Conservation (phyloP, 1,139 yeast genomes). For the Saccharomyces hybrid region DNA sequence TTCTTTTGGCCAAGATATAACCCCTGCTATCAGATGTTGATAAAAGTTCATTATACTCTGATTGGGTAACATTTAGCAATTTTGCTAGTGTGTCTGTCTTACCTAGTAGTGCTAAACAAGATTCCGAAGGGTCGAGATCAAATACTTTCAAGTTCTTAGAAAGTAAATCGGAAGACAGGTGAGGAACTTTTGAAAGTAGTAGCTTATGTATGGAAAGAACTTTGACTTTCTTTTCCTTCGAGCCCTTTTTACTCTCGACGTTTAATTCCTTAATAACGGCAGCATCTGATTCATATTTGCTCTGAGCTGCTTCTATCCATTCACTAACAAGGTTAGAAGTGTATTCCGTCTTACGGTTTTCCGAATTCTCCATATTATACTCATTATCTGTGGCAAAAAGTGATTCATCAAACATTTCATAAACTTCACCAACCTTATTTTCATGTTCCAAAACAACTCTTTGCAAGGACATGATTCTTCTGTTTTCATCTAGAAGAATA, state of each 20-base stretch:
- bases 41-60: slow-evolving; percentile 30
- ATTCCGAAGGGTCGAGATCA: slow-evolving; percentile 40
- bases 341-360: slow-evolving; percentile 17
- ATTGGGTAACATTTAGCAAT: slow-evolving; percentile 46
- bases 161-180: slow-evolving; percentile 70
- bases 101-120: slow-evolving; percentile 35
- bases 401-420: slow-evolving; percentile 48
- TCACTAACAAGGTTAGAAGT: slow-evolving; percentile 34
- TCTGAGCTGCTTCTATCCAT: slow-evolving; percentile 45
- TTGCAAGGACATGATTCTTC: slow-evolving; percentile 63
- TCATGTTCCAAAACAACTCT: slow-evolving; percentile 71
- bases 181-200: slow-evolving; percentile 60
- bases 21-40: slow-evolving; percentile 37
- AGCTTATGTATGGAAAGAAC: slow-evolving; percentile 62
- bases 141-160: slow-evolving; percentile 46
- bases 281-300: slow-evolving; percentile 21
- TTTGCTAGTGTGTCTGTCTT: slow-evolving; percentile 30
- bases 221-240: slow-evolving; percentile 34
- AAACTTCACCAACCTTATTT: slow-evolving; percentile 60
- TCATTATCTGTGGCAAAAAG: slow-evolving; percentile 35
- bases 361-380: not conserved
- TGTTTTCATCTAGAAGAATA: slow-evolving; percentile 60
- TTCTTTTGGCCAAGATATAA: slow-evolving; percentile 56
- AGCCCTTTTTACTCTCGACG: slow-evolving; percentile 16
- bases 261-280: slow-evolving; percentile 3